Base-by-base conservation (phyloP, 257 asterid species). In the Ligustrum vulgare region DNA sequence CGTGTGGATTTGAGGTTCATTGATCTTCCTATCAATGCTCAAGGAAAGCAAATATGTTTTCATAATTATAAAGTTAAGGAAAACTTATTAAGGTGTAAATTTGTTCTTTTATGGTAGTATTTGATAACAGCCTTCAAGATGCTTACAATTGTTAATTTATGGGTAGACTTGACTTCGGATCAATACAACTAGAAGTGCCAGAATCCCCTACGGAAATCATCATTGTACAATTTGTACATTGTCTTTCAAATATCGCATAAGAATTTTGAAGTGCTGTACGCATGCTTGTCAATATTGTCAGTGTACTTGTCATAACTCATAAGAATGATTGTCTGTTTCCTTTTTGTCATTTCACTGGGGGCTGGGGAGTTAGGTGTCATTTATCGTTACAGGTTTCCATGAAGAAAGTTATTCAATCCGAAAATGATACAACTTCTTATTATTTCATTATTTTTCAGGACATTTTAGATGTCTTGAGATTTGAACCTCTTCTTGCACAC, bases 61-160 rank as follows among this genome's bases (percentile, higher is more conserved):
- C 63, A 5, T 54, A 54, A 54, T 54, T 54, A 54, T 18, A 2
- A n/a, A 54, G 63, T 54, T 6, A n/a, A 18, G 25, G 23, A 54
- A n/a, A 54, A 54, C 28, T 13, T 54, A 18, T 2, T 54, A 54
- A n/a, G 63, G 23, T 51, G 62, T 18, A 16, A 54, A 10, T 54
- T 18, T 16, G 63, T 54, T 54, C 11, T n/a, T 54, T 54, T 54
- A 18, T 54, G 63, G 8, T 7, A 7, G 4, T 54, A 16, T 54
- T 54, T 54, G 63, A 54, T n/a, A n/a, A n/a, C 20, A n/a, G 63
- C 63, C 63, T 54, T n/a, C 63, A n/a, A 54, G 49, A 41, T 41
- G 49, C 49, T 1, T n/a, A 54, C n/a, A n/a, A n/a, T 54, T 54
- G 4, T 54, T n/a, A 54, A 54, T 18, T 54, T 54, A 54, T 54